Base-by-base conservation (phyloP, 768 basidiomycete genomes). In the Podaxis sp. region DNA sequence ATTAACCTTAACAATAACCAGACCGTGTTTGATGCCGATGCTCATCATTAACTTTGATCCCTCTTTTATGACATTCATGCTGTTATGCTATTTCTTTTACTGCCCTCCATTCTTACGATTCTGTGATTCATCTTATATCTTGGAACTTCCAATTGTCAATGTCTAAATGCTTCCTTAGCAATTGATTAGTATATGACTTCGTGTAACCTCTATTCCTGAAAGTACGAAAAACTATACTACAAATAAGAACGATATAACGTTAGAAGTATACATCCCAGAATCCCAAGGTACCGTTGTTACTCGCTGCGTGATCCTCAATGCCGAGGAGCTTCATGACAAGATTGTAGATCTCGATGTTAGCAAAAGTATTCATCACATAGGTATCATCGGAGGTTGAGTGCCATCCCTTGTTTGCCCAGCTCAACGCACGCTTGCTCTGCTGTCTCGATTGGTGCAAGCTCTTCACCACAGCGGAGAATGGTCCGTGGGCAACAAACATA, bases 401-500 rank as follows among this genome's bases (percentile, higher is more conserved):
- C 90, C 90, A 91, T 44, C 84, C 82, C 65, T 84, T 77, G 67
- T 66, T 66, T 61, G 56, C 66, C 59, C 64, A 71, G 63, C 24
- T 64, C n/a, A 53, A 56, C 28, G n/a, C 62, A 46, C 36, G 13
- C 58, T 54, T 15, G 54, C 37, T 51, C 65, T 64, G 20, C 69
- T 67, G 36, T 67, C 71, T 49, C 54, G 66, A 49, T 26, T 82
- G 77, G 66, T 87, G 82, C 50, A 81, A 72, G 6, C 80, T 75
- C 73, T 93, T 95, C 57, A 86, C 80, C 48, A 84, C 82, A 11
- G 84, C 75, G 13, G 90, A 87, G 73, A 95, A 95, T 0, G 95
- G 95, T 1, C 95, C 95, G 70, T 95, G 93, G 10, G 93, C 94
- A 62, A 96, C 88, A 73, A 96, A 96, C 71, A 93, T 88, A 2